Evolutionary conservation across 495 filamentous ascomycete genomes (phyloP), one percentile per base, ranked within the genome.

Genomic region (Margaritispora aquatica): DNA sequence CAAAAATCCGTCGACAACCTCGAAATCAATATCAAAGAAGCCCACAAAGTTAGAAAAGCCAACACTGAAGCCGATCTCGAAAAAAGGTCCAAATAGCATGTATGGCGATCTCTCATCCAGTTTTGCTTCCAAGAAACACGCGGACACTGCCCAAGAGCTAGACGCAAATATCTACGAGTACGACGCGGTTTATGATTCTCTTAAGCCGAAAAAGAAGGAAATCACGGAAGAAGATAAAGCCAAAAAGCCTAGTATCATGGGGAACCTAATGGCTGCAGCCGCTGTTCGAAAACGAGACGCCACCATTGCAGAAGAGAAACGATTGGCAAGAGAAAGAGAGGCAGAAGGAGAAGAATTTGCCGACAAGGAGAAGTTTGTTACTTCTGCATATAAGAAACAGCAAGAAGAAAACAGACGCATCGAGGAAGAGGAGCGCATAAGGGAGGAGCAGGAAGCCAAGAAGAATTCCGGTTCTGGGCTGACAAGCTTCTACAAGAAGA

Each of bases 311-410:
- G 86, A 90, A 62, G 94, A 98, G 70, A 89, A 90, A 68, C 77
- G 90, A 70, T 75, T 97, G 26, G 85, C 89, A 64, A 85, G 85
- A 48, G 95, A 98, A 70, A 84, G 94, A 34, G 95, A 93, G 63
- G 88, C 85, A 0, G 94, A 98, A 72, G 94, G 94, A 10, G 95
- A 96, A 15, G 90, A 92, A 71, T 97, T 90, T 67, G 88, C 83
- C 0, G 95, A 94, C 61, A 98, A 96, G 72, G 95, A 97, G 72
- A 92, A 88, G 68, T 98, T 98, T 65, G 94, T 97, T 27, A 98
- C 94, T 0, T 83, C 84, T n/a, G 93, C 94, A 47, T 98, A 98
- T 66, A 94, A 92, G 76, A 81, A 82, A 67, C 94, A 97, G 69
- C 94, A 97, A 69, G 90, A 84, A 67, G 94, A 96, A 70, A 77